Percentiles rank a stretch among this genome's conserved stretches.
These are phyloP conservation scores for Kregervanrija delftensis DNA, from an alignment of 805 yeast genomes.

Conservation along the genomic window DNA sequence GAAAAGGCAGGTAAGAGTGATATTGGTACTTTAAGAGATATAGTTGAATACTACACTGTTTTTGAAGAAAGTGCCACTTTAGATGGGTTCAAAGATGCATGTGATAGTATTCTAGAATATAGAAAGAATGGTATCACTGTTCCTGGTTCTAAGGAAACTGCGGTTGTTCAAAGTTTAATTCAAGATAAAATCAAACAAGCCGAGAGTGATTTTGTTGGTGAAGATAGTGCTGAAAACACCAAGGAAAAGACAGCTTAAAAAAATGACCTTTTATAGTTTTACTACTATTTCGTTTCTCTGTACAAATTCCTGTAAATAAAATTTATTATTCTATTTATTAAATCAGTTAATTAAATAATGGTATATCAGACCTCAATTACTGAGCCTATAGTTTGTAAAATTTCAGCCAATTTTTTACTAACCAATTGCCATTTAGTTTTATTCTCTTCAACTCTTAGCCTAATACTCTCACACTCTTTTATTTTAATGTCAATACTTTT, in stretches of 20 bases:
- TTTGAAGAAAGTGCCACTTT: constrained; percentile 31
- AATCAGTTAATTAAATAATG: neutral
- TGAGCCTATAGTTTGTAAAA: constrained; percentile 1
- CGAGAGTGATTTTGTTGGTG: constrained; percentile 12
- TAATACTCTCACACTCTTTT: constrained; percentile 19
- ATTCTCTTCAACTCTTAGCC: constrained; percentile 12
- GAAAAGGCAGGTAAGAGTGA: constrained; percentile 31
- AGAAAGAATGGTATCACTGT: constrained; percentile 26
- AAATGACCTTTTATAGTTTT: too few species aligned
- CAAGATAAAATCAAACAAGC: constrained; percentile 24
- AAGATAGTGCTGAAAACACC: constrained; percentile 2
- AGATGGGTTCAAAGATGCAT: constrained; percentile 29
- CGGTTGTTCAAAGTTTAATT: constrained; percentile 29
- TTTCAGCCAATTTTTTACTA: constrained; percentile 9
- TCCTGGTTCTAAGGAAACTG: constrained; percentile 30
- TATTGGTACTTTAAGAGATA: constrained; percentile 34
- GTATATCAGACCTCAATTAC: constrained; percentile 1
- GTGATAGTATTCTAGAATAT: constrained; percentile 28
- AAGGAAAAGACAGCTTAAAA: neutral
- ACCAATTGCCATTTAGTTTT: constrained; percentile 21
- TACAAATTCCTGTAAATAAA: constrained; percentile 5
- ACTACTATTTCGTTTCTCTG: neutral
- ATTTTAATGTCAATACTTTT: constrained; percentile 18
- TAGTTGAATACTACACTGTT: constrained; percentile 29
- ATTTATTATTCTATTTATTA: too few species aligned